A percentile compares a stretch with the other conserved stretches of the same genome.
Evolutionary conservation across 768 basidiomycete species (phyloP).

Genomic region (Mrakia hoshinonis): DNA sequence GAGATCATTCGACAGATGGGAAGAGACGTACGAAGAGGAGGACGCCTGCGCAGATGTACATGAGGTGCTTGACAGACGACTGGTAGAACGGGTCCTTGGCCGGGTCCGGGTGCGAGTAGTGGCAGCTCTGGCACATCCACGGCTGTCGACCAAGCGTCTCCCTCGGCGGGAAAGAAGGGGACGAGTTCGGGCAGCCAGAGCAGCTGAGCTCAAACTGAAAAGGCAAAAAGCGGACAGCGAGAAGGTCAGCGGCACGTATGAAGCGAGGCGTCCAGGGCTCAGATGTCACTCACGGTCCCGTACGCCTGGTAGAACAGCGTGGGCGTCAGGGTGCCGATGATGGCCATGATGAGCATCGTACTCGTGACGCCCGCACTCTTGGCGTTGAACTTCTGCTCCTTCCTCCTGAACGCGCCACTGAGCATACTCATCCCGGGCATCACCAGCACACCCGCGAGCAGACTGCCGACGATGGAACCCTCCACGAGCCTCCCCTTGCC

Average conservation of each 20-base stretch:
- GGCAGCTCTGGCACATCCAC: constrained; percentile 87
- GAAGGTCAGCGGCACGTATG: background rate
- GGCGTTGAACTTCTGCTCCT: constrained; percentile 98
- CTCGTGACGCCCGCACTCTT: constrained; percentile 97
- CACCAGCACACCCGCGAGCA: constrained; percentile 87
- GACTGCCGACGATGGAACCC: constrained; percentile 88
- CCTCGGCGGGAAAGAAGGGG: constrained; percentile 57
- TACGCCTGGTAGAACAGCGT: constrained; percentile 98
- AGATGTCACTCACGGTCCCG: constrained; percentile 62
- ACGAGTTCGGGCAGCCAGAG: constrained; percentile 47
- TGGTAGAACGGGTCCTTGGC: constrained; percentile 93
- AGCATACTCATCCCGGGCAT: constrained; percentile 98
- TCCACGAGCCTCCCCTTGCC: constrained; percentile 90
- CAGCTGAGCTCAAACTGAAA: constrained; percentile 38
- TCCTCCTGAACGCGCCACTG: constrained; percentile 73
- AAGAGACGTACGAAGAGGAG: constrained; percentile 51
- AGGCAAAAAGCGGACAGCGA: background rate
- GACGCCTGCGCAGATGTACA: constrained; percentile 90
- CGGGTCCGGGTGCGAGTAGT: constrained; percentile 89
- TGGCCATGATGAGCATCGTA: constrained; percentile 99
- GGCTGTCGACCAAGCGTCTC: constrained; percentile 40
- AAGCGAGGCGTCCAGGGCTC: background rate
- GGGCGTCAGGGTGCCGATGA: constrained; percentile 89
- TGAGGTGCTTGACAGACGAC: constrained; percentile 82
- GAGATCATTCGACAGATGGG: background rate